Base-by-base conservation (phyloP, 768 basidiomycete species). In the Mycena pura region DNA sequence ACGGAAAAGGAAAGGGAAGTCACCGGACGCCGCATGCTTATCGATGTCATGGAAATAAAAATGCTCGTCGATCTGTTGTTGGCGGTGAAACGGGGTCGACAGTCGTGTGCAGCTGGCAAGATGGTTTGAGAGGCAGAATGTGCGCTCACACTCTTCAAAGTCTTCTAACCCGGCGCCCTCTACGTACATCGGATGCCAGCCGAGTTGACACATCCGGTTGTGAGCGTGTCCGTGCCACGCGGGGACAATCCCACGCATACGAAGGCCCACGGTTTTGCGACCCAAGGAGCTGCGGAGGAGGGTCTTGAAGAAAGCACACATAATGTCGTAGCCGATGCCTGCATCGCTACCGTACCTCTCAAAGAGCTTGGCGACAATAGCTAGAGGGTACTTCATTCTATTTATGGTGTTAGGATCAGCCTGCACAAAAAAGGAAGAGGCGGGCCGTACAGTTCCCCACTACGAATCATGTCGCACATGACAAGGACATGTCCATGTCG, bases 341-440 rank as follows among this genome's bases (percentile, higher is more conserved):
- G 24, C 14, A 17, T 54, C 31, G 10, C 8, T 6, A 1, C 70
- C 69, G 43, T 63, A 70, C 0, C 21, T 45, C 1, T 69, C 57
- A 3, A 71, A 31, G 2, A 76, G 54, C 0, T 6, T 24, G 19
- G 64, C 40, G 27, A 70, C 64, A 15, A 69, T 32, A 3, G 69
- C 74, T 13, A 74, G 60, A 6, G 69, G 68, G 39, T 74, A 73
- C 31, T 76, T 76, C 44, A 68, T 62, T 31, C 73, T 74, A 66
- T 2, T 36, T 6, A 48, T 9, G 41, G 13, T 10, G 10, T 9
- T 36, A 10, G 46, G 22, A 28, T 40, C 15, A 27, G 43, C 40
- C 36, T 29, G 7, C 25, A 17, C 13, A n/a, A 21, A 29, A 28
- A 10, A 45, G 31, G 22, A 47, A 43, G 51, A 19, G 17, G 60